These are phyloP conservation scores for Comarum palustre DNA, from an alignment of 306 rosid species.

Conservation along the genomic window DNA sequence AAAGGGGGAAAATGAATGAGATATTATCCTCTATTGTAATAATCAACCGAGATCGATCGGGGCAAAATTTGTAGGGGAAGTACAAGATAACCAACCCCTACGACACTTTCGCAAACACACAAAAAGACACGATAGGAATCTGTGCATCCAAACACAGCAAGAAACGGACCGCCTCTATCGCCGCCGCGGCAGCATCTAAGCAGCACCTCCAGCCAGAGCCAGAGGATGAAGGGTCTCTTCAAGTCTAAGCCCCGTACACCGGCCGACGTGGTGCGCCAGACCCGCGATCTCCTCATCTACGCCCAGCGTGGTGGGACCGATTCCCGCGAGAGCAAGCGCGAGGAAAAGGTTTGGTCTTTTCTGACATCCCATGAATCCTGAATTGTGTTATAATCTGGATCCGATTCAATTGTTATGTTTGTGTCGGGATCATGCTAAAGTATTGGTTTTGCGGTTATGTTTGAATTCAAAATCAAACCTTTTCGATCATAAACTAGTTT, in stretches of 20 bases:
- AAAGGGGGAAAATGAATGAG: not conserved
- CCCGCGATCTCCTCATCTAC: slow-evolving; percentile 75
- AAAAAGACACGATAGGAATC: slow-evolving; percentile 37
- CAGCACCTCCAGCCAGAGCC: slow-evolving; percentile 12
- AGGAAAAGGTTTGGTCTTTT: slow-evolving; percentile 62
- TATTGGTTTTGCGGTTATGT: not conserved
- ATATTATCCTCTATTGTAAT: not conserved
- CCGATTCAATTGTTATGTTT: not conserved
- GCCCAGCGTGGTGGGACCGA: slow-evolving; percentile 45
- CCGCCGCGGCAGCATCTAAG: not conserved
- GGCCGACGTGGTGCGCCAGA: slow-evolving; percentile 70
- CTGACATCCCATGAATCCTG: not conserved
- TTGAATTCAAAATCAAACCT: not conserved
- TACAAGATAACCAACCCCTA: not conserved
- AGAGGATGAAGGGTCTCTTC: slow-evolving; percentile 82
- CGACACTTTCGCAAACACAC: not conserved
- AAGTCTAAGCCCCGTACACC: slow-evolving; percentile 96
- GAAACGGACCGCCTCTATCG: slow-evolving; percentile 14
- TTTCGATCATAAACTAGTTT: not conserved
- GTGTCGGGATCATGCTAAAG: not conserved
- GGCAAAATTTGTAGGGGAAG: not conserved
- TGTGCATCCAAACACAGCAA: slow-evolving; percentile 30
- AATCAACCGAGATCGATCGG: not conserved
- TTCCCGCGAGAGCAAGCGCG: slow-evolving; percentile 76
- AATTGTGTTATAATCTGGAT: not conserved